A percentile compares a stretch with the other conserved stretches of the same genome.
These are phyloP conservation scores for Artemisia argyi DNA, from an alignment of 129 eudicot species.

Conservation along the genomic window DNA sequence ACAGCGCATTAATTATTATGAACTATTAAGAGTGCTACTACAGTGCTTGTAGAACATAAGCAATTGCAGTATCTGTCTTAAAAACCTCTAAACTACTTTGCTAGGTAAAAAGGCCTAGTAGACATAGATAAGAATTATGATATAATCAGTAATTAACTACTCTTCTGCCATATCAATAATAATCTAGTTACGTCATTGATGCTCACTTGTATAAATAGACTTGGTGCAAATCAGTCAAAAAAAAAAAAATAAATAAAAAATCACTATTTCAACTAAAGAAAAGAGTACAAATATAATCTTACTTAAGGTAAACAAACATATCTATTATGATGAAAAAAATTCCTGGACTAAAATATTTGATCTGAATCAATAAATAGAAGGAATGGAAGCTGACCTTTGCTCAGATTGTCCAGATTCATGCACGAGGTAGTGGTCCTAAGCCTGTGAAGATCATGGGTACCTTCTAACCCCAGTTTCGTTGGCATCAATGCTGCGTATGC, in stretches of 20 bases:
- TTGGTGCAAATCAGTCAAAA: background rate
- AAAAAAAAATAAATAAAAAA: background rate
- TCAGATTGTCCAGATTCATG: conserved; percentile 32
- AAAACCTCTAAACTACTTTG: too few relatives aligned
- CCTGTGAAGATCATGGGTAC: conserved; percentile 32
- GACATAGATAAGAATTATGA: too few relatives aligned
- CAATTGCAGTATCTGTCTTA: too few relatives aligned
- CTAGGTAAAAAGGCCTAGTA: too few relatives aligned
- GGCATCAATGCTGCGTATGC: conserved; percentile 40
- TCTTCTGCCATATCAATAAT: background rate
- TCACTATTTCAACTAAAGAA: too few relatives aligned
- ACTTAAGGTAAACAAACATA: background rate
- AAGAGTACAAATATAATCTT: background rate
- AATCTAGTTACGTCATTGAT: background rate
- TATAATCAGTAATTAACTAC: too few relatives aligned
- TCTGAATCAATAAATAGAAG: background rate
- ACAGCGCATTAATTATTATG: too few relatives aligned
- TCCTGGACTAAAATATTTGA: background rate
- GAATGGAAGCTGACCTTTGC: conserved; percentile 28
- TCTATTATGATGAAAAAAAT: background rate
- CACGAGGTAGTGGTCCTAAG: conserved; percentile 28
- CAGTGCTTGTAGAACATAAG: too few relatives aligned
- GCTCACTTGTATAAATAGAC: background rate
- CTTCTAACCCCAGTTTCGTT: conserved; percentile 33
- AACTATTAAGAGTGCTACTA: too few relatives aligned